Evolutionary conservation across 352 stramenopile genomes (phyloP), one percentile per base, ranked within the genome.

Genomic region (Pythium coloratum): DNA sequence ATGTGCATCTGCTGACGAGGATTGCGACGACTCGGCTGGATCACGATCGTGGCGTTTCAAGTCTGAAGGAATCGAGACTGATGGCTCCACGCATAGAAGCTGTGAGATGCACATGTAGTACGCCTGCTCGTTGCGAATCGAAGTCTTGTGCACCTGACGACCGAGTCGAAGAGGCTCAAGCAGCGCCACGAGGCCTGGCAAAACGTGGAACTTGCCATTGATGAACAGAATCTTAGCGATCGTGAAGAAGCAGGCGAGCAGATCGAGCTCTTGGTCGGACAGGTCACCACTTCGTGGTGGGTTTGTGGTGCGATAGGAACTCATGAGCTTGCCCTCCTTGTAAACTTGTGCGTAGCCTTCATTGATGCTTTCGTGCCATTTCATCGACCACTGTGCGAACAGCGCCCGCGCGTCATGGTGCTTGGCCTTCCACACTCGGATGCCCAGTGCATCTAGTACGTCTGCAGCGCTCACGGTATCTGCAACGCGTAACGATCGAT

Each of bases 71-170:
- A 65, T 32, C 1, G 18, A 54, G 1, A 73, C 44, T 26, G 10
- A 10, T 28, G 67, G 61, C 6, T 71, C n/a, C 18, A 94, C 63
- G 1, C 76, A 85, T 3, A 98, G 69, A 10, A 97, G 64, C 55
- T 97, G 89, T 0, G 76, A 71, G n/a, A 97, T 95, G 63, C 86
- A 93, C 30, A 73, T 73, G 63, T 97, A 97, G 70, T 97, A 97
- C 2, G 90, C 90, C 16, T 94, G 81, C 53, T 96, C 88, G 47
- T 96, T 95, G 40, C 87, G 83, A 51, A 97, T 90, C 10, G 72
- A 79, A 18, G 90, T 97, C 26, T 76, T 76, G 72, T 97, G 86
- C 5, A 97, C 70, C 38, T 86, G 73, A 20, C 70, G 72, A 30
- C 78, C 77, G 9, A 73, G 24, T 3, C 91, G 84, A 36, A 94